Evolutionary conservation across 495 filamentous ascomycete genomes (phyloP).

Genomic region (Tuber borchii): DNA sequence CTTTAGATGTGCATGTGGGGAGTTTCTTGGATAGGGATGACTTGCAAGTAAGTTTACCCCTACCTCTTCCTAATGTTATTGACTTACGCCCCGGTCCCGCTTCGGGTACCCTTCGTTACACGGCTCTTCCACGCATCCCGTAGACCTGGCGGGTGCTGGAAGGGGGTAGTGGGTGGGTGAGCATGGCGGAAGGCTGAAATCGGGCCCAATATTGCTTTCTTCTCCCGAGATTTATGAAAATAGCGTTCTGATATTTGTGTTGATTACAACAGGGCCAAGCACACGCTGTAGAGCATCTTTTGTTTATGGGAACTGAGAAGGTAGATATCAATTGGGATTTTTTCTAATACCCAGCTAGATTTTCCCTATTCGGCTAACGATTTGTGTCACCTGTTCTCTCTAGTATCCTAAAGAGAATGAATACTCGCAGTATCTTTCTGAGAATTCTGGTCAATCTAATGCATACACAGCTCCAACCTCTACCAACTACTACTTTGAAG

Average conservation of each 20-base stretch:
- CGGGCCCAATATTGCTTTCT: not conserved
- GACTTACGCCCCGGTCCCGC: not conserved
- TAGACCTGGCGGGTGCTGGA: not conserved
- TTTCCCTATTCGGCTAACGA: slow-evolving; percentile 9
- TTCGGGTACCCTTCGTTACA: not conserved
- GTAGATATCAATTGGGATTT: slow-evolving; percentile 44
- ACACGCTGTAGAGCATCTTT: slow-evolving; percentile 53
- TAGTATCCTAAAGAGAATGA: slow-evolving; percentile 92
- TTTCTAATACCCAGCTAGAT: not conserved
- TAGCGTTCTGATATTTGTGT: slow-evolving; percentile 20
- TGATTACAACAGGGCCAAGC: slow-evolving; percentile 37
- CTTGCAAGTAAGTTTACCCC: slow-evolving; percentile 58
- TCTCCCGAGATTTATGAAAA: not conserved
- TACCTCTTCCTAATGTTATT: slow-evolving; percentile 9
- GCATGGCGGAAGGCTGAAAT: slow-evolving; percentile 1
- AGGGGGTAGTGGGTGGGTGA: not conserved
- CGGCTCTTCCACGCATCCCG: slow-evolving; percentile 5
- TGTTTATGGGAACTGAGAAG: slow-evolving; percentile 99
- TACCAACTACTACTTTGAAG: slow-evolving; percentile 97
- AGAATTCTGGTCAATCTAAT: slow-evolving; percentile 85
- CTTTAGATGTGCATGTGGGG: slow-evolving; percentile 91
- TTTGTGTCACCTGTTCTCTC: slow-evolving; percentile 12
- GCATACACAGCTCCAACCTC: slow-evolving; percentile 89
- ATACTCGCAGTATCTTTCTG: slow-evolving; percentile 85
- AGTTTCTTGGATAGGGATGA: slow-evolving; percentile 86